Conservation (phyloP, 352 stramenopile genomes). For the Phytophthora sp. region DNA sequence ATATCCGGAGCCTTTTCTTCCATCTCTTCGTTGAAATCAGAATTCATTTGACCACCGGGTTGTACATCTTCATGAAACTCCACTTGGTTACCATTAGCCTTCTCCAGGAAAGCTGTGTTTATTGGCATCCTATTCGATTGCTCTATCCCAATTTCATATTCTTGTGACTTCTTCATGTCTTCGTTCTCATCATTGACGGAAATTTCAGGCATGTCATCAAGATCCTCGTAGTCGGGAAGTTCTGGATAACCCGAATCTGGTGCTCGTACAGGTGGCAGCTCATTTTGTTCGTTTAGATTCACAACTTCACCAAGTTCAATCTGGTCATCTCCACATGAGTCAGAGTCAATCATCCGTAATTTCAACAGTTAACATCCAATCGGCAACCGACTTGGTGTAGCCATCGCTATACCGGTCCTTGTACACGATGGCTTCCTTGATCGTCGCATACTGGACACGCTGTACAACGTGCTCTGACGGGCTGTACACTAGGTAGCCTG, state of each 20-base stretch:
- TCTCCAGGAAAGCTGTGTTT: too few relatives aligned
- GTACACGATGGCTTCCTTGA: conserved; percentile 4
- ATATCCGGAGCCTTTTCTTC: neutral
- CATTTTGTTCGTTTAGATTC: too few relatives aligned
- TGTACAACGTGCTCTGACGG: too few relatives aligned
- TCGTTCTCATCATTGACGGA: neutral
- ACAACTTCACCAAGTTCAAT: too few relatives aligned
- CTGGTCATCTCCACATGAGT: too few relatives aligned
- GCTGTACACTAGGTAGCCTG: conserved; percentile 5
- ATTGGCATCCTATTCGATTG: too few relatives aligned
- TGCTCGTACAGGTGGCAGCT: neutral
- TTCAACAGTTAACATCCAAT: neutral
- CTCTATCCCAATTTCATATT: too few relatives aligned
- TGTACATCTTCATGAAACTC: neutral
- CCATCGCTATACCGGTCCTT: conserved; percentile 1
- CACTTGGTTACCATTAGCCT: neutral
- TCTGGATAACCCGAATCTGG: neutral
- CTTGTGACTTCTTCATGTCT: too few relatives aligned
- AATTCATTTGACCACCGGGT: neutral
- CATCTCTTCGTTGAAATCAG: neutral
- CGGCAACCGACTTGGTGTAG: too few relatives aligned
- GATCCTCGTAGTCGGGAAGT: neutral
- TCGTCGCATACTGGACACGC: too few relatives aligned
- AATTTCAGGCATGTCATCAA: neutral
- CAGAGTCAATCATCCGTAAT: too few relatives aligned